phyloP scores from a whole-genome alignment of 139 green algal species.

The Yamagishiella unicocca region DNA sequence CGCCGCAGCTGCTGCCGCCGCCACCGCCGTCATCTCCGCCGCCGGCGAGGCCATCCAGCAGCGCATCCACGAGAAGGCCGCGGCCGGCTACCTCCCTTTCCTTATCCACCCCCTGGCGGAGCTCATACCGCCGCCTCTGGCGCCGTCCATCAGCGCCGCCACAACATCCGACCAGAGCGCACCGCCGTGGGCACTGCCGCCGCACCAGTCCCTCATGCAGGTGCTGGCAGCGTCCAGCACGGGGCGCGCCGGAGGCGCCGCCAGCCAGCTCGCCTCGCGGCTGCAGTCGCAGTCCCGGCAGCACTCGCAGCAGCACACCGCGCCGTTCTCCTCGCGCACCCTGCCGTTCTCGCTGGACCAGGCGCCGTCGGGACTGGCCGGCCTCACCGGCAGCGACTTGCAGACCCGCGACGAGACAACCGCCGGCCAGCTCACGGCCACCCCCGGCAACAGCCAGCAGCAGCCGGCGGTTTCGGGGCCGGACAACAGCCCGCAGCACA shows the following conservation, averaged over 20 bases:
- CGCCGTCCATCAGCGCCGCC: neutral
- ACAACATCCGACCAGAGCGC: constrained; percentile 27
- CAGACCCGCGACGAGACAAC: constrained; percentile 24
- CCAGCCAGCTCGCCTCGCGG: neutral
- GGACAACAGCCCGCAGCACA: constrained; percentile 10
- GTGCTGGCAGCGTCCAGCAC: constrained; percentile 9
- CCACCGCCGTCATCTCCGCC: constrained; percentile 78
- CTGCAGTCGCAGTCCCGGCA: constrained; percentile 26
- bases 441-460: constrained; percentile 21
- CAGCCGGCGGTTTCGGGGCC: neutral
- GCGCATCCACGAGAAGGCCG: constrained; percentile 72
- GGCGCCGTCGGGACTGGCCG: neutral
- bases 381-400: constrained; percentile 26
- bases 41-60: constrained; percentile 77
- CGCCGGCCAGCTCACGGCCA: neutral
- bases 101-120: constrained; percentile 40
- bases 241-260: neutral
- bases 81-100: constrained; percentile 60
- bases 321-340: neutral
- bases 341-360: neutral
- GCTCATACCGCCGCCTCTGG: constrained; percentile 41
- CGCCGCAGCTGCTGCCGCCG: constrained; percentile 74
- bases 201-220: constrained; percentile 13
- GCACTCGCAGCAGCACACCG: constrained; percentile 15
- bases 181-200: constrained; percentile 1